phyloP scores from a whole-genome alignment of 352 stramenopile species.

The Phytophthora melonis region DNA sequence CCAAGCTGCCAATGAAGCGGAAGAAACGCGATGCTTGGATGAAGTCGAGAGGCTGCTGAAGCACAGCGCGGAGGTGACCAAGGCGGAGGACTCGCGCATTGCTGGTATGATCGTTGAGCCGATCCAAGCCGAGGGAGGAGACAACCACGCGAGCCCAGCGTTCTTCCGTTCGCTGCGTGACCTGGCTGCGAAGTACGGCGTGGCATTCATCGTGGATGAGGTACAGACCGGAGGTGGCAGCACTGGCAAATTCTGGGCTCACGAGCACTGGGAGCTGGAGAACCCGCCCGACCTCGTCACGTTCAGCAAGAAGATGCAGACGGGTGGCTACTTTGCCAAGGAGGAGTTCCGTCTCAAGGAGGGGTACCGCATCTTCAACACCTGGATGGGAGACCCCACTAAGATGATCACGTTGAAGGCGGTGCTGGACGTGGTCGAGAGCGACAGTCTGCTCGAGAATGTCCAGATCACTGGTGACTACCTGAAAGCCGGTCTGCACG shows the following conservation, averaged over 20 bases:
- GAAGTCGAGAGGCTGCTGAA: slow-evolving; percentile 69
- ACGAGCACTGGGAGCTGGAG: slow-evolving; percentile 82
- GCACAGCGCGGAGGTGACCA: slow-evolving; percentile 43
- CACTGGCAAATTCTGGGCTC: slow-evolving; percentile 88
- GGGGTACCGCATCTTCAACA: slow-evolving; percentile 90
- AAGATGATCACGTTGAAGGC: slow-evolving; percentile 88
- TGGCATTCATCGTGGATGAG: slow-evolving; percentile 89
- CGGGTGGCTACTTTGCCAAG: slow-evolving; percentile 85
- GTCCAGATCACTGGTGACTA: slow-evolving; percentile 76
- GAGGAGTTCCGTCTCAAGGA: slow-evolving; percentile 73
- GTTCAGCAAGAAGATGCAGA: slow-evolving; percentile 91
- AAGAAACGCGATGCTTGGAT: slow-evolving; percentile 76
- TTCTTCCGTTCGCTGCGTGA: slow-evolving; percentile 76
- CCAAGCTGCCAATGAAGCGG: slow-evolving; percentile 65
- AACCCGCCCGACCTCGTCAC: slow-evolving; percentile 86
- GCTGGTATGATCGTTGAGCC: slow-evolving; percentile 86
- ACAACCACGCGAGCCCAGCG: slow-evolving; percentile 76
- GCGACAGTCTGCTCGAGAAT: slow-evolving; percentile 74
- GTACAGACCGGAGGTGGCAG: slow-evolving; percentile 85
- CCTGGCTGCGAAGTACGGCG: slow-evolving; percentile 62
- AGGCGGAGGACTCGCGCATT: slow-evolving; percentile 47
- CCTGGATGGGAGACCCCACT: slow-evolving; percentile 88
- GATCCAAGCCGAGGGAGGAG: slow-evolving; percentile 84
- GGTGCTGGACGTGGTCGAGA: slow-evolving; percentile 73
- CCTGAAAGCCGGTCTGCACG: slow-evolving; percentile 60